These are phyloP conservation scores for Zasmidium citrigriseum DNA, from an alignment of 2,329 filamentous ascomycete genomes.

Conservation along the genomic window DNA sequence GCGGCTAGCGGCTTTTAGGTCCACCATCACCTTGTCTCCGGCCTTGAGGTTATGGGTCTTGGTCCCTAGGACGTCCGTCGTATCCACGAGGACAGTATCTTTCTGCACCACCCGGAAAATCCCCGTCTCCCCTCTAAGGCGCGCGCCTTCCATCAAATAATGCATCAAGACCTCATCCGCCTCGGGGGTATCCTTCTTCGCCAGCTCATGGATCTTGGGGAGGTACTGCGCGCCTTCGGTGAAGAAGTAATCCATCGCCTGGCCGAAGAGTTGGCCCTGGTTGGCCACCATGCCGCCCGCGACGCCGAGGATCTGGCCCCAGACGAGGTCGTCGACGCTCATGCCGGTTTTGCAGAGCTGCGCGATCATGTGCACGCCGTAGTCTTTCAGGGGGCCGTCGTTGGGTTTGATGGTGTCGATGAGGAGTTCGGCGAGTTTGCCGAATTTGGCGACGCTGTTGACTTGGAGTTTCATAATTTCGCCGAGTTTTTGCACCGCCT, in stretches of 20 bases:
- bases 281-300: constrained; percentile 58
- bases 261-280: constrained; percentile 59
- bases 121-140: constrained; percentile 45
- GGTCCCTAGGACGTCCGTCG: constrained; percentile 24
- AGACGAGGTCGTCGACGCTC: constrained; percentile 53
- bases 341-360: constrained; percentile 50
- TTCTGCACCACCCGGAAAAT: constrained; percentile 41
- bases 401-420: constrained; percentile 43
- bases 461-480: constrained; percentile 53
- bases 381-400: constrained; percentile 48
- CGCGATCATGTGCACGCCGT: constrained; percentile 59
- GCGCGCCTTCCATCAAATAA: constrained; percentile 51
- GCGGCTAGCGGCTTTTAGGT: constrained; percentile 44
- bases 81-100: constrained; percentile 37
- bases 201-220: constrained; percentile 50
- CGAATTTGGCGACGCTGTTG: constrained; percentile 42
- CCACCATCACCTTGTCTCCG: constrained; percentile 45
- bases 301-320: constrained; percentile 60
- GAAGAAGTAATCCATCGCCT: constrained; percentile 60
- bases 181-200: constrained; percentile 45
- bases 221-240: constrained; percentile 50
- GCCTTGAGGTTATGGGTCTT: constrained; percentile 34
- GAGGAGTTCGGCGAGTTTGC: constrained; percentile 41
- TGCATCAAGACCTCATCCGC: constrained; percentile 52
- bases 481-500: constrained; percentile 52